These are phyloP conservation scores for Cordyceps cicadae DNA, from an alignment of 2,329 filamentous ascomycete species.

Conservation along the genomic window DNA sequence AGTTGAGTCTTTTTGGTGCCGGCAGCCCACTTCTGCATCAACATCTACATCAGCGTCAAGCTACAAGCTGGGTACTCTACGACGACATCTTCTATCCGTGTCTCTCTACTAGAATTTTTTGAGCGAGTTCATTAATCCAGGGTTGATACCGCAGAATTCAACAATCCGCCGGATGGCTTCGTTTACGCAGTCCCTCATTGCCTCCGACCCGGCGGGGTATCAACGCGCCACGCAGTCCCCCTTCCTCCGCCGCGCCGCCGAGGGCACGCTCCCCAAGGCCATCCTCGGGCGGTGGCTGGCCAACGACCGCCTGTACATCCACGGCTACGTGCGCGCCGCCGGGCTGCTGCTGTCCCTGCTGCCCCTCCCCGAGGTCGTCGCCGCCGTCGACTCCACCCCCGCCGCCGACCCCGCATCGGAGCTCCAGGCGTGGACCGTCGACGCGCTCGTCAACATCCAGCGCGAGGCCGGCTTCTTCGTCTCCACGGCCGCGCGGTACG, in stretches of 20 bases:
- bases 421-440: constrained; percentile 54
- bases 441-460: constrained; percentile 57
- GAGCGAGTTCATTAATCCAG: too few relatives aligned
- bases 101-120: too few relatives aligned
- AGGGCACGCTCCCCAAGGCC: constrained; percentile 48
- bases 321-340: constrained; percentile 60
- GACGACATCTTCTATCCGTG: too few relatives aligned
- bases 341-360: constrained; percentile 57
- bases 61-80: not conserved
- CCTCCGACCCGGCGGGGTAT: constrained; percentile 28
- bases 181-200: constrained; percentile 46
- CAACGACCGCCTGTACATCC: constrained; percentile 64
- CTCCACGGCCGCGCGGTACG: constrained; percentile 52
- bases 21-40: not conserved
- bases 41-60: not conserved
- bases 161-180: constrained; percentile 18
- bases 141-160: too few relatives aligned
- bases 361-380: constrained; percentile 36
- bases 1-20: not conserved
- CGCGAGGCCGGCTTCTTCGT: constrained; percentile 62
- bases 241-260: constrained; percentile 58
- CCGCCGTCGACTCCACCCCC: not conserved
- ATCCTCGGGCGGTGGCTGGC: constrained; percentile 59
- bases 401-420: constrained; percentile 37
- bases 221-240: constrained; percentile 54